Percentiles rank a stretch among this genome's conserved stretches.
phyloP scores from a whole-genome alignment of 176 grass and related monocot species.

The Zoysia japonica region DNA sequence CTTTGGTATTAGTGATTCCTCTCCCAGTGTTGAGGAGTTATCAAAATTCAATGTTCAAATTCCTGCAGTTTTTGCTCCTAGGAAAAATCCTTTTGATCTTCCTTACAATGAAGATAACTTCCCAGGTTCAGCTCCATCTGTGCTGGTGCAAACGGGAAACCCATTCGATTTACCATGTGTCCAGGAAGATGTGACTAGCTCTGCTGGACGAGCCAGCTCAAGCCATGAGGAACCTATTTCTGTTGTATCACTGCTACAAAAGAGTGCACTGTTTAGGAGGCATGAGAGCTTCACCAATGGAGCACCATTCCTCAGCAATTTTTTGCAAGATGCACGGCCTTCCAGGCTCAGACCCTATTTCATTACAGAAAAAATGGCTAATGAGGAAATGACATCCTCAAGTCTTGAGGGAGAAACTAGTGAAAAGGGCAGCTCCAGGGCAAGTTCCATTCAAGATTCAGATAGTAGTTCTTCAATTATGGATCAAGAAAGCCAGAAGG shows the following conservation, averaged over 20 bases:
- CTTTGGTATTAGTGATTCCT: constrained; percentile 42
- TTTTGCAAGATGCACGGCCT: constrained; percentile 38
- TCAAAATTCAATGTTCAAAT: constrained; percentile 54
- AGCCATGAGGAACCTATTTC: constrained; percentile 29
- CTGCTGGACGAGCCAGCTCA: constrained; percentile 10
- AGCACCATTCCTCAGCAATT: constrained; percentile 47
- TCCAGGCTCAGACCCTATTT: constrained; percentile 57
- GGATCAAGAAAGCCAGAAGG: constrained; percentile 55
- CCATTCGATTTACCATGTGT: constrained; percentile 40
- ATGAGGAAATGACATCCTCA: constrained; percentile 26
- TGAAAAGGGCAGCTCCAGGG: constrained; percentile 48
- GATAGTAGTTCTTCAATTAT: constrained; percentile 41
- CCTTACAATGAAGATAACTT: constrained; percentile 62
- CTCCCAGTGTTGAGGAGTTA: constrained; percentile 41
- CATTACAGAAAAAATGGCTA: constrained; percentile 44
- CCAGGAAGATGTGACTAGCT: constrained; percentile 40
- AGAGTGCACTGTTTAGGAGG: constrained; percentile 51
- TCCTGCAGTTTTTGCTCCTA: constrained; percentile 49
- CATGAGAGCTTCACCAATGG: constrained; percentile 67
- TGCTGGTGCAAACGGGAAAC: constrained; percentile 32
- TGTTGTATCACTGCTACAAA: constrained; percentile 26
- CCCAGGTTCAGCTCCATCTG: constrained; percentile 62
- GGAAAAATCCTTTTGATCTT: constrained; percentile 57
- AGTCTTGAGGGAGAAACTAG: constrained; percentile 37
- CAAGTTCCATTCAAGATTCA: constrained; percentile 38